These are phyloP conservation scores for Amanita fuliginea DNA, from an alignment of 768 basidiomycete species.

Conservation along the genomic window DNA sequence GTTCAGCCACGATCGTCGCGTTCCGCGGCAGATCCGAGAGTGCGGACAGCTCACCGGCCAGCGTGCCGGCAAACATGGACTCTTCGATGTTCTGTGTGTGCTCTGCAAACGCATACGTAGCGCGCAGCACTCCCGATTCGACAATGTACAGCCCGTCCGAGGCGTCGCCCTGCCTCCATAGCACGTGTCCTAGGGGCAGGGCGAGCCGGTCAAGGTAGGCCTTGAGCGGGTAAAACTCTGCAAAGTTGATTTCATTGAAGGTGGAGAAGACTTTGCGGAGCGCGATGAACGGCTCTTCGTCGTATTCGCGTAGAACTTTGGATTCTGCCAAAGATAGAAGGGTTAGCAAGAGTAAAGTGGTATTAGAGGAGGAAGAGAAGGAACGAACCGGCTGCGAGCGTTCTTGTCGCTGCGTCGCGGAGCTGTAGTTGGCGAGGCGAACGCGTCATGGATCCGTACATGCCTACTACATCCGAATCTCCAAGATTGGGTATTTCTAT, in stretches of 20 bases:
- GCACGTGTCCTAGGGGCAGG: constrained; percentile 42
- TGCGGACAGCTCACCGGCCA: constrained; percentile 86
- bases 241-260: constrained; percentile 44
- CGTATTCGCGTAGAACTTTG: constrained; percentile 11
- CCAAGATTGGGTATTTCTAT: constrained; percentile 27
- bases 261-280: constrained; percentile 74
- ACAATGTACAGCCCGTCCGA: constrained; percentile 86
- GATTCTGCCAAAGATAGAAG: background rate
- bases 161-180: constrained; percentile 71
- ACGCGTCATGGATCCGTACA: constrained; percentile 35
- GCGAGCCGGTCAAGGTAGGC: constrained; percentile 61
- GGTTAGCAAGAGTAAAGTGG: background rate
- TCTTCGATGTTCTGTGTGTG: constrained; percentile 64
- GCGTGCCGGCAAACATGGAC: constrained; percentile 87
- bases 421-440: constrained; percentile 65
- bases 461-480: constrained; percentile 7
- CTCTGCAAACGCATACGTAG: constrained; percentile 69
- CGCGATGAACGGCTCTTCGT: constrained; percentile 60
- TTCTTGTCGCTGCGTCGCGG: constrained; percentile 60
- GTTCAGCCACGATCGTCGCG: constrained; percentile 75
- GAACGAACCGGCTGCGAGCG: constrained; percentile 46
- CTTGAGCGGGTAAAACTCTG: constrained; percentile 48
- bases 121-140: constrained; percentile 76
- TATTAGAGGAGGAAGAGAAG: background rate
- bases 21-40: constrained; percentile 74